These are phyloP conservation scores for Isoetes taiwanensis DNA, from an alignment of 75 land plant genomes.

Conservation along the genomic window DNA sequence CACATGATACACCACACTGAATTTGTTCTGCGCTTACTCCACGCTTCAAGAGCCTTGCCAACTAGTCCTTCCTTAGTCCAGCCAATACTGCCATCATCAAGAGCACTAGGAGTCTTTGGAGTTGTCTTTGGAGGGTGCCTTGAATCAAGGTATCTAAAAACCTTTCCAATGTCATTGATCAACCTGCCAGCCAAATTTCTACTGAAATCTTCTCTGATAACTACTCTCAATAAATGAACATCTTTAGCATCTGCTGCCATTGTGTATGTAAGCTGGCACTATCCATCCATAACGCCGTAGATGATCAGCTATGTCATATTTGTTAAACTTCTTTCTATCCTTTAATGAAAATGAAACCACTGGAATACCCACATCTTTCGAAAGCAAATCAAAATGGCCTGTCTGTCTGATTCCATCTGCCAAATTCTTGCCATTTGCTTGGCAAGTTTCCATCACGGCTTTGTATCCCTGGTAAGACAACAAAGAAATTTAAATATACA, in stretches of 20 bases:
- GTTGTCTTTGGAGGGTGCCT: too few species aligned
- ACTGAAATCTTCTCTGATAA: slow-evolving; percentile 49
- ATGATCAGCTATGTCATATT: slow-evolving; percentile 32
- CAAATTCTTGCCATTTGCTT: slow-evolving; percentile 25
- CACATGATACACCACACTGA: too few species aligned
- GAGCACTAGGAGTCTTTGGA: too few species aligned
- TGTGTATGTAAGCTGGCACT: slow-evolving; percentile 50
- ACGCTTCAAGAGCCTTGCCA: too few species aligned
- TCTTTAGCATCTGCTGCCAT: slow-evolving; percentile 45
- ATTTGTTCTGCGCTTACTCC: too few species aligned
- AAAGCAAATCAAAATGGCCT: slow-evolving; percentile 33
- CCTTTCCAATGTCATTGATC: slow-evolving; percentile 27
- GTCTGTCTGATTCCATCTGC: slow-evolving; percentile 23
- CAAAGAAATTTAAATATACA: neutral
- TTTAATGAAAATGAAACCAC: slow-evolving; percentile 43
- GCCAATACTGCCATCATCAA: too few species aligned
- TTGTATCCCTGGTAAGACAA: slow-evolving; percentile 29
- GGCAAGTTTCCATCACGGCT: slow-evolving; percentile 30
- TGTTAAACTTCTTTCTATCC: slow-evolving; percentile 17
- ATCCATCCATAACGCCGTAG: slow-evolving; percentile 45
- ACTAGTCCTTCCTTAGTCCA: too few species aligned
- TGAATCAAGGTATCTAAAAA: slow-evolving; percentile 24
- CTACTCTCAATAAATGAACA: slow-evolving; percentile 34
- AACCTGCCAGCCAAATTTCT: slow-evolving; percentile 27
- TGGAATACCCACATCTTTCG: slow-evolving; percentile 35